phyloP scores from a whole-genome alignment of 257 asterid species.

The Cinchona pubescens region DNA sequence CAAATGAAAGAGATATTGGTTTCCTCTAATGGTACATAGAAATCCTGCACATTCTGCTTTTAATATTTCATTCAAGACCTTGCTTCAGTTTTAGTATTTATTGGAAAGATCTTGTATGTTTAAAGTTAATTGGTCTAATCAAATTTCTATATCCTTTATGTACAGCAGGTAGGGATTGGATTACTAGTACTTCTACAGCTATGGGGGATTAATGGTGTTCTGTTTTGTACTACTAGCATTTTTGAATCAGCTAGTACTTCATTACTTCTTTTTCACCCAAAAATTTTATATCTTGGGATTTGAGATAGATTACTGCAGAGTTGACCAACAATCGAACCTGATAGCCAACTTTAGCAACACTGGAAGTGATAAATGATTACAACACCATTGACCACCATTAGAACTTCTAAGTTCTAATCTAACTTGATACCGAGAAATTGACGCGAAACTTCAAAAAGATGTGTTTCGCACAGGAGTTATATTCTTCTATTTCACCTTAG shows the following conservation, averaged over 20 bases:
- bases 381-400: not conserved
- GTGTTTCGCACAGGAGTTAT: not conserved
- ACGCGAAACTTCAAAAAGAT: no score
- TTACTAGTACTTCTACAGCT: conserved; percentile 74
- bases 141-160: conserved; percentile 9
- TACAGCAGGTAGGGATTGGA: conserved; percentile 78
- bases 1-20: conserved; percentile 84
- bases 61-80: not conserved
- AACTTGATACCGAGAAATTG: no score
- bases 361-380: not conserved
- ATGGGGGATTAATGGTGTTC: conserved; percentile 75
- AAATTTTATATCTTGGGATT: conserved; percentile 2
- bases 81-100: not conserved
- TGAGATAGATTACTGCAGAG: not conserved
- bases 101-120: not conserved
- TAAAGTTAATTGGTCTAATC: conserved; percentile 10
- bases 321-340: not conserved
- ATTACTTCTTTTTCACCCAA: not conserved
- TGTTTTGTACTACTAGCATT: conserved; percentile 75
- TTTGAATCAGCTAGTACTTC: conserved; percentile 78
- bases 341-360: not conserved
- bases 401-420: no score
- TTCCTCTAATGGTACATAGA: conserved; percentile 70
- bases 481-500: not conserved
- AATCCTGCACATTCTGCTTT: not conserved